A percentile compares a stretch with the other conserved stretches of the same genome.
These are phyloP conservation scores for Kodamaea plutei DNA, from an alignment of 1,139 yeast genomes.

Conservation along the genomic window DNA sequence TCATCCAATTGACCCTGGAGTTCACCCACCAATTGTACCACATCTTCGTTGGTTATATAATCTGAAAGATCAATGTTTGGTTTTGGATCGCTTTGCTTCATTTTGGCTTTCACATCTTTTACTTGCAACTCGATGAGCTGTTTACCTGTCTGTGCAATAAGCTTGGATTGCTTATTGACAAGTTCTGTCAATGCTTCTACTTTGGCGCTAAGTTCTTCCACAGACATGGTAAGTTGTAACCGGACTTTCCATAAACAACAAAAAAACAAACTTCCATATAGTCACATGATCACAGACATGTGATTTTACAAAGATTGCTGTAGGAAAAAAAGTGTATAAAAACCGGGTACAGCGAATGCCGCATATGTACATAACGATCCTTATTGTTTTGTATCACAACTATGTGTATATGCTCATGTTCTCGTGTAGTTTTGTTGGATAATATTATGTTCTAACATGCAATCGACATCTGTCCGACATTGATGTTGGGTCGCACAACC, in stretches of 20 bases:
- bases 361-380: no score
- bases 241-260: neutral
- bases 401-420: no score
- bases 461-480: no score
- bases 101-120: slow-evolving; percentile 37
- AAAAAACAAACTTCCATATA: no score
- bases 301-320: no score
- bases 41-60: slow-evolving; percentile 73
- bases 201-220: slow-evolving; percentile 17
- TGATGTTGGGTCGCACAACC: no score
- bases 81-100: slow-evolving; percentile 34
- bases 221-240: slow-evolving; percentile 1
- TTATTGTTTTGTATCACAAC: no score
- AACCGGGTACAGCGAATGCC: no score
- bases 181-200: slow-evolving; percentile 45
- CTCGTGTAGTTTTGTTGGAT: no score
- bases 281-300: neutral
- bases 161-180: slow-evolving; percentile 44
- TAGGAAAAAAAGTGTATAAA: no score
- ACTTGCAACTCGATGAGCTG: slow-evolving; percentile 70
- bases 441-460: no score
- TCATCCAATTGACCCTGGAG: slow-evolving; percentile 79
- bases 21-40: slow-evolving; percentile 71
- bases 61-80: slow-evolving; percentile 48
- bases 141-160: slow-evolving; percentile 63